phyloP scores from a whole-genome alignment of 1,284 basidiomycete genomes.

The Ustilago sp. region DNA sequence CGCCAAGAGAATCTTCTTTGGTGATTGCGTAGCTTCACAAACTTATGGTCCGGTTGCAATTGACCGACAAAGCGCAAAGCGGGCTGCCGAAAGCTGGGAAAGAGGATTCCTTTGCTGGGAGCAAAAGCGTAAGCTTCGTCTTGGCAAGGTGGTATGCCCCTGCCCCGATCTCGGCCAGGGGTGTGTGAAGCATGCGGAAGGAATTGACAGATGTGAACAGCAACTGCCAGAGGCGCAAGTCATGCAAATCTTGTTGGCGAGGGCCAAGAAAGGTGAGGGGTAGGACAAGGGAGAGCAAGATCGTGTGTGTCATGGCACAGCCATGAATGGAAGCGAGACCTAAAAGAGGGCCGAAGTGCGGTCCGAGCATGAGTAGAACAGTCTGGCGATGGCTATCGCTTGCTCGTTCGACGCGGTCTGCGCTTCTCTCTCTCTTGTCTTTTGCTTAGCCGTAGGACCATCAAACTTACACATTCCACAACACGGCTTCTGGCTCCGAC shows the following conservation, averaged over 20 bases:
- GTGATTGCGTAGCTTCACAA: no score
- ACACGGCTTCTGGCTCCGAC: background rate
- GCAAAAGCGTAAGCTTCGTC: background rate
- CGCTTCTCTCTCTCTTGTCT: background rate
- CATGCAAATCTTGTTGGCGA: conserved; percentile 1
- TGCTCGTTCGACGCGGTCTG: background rate
- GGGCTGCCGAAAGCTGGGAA: background rate
- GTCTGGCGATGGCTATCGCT: conserved; percentile 2
- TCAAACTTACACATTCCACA: background rate
- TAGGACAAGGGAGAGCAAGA: background rate
- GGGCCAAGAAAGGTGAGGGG: conserved; percentile 2
- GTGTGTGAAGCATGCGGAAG: background rate
- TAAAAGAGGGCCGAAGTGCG: background rate
- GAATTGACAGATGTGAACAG: conserved; percentile 14
- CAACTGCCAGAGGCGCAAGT: background rate
- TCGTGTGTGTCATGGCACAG: conserved; percentile 1
- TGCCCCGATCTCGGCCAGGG: background rate
- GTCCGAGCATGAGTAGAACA: conserved; percentile 6
- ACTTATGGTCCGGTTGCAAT: background rate
- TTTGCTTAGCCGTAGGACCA: background rate
- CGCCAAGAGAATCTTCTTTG: background rate
- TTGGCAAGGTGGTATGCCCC: background rate
- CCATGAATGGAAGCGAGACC: background rate
- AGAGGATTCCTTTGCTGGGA: background rate
- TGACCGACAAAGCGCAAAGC: conserved; percentile 7